Conservation (phyloP, 441 rosid species). For the Populus hybrid region DNA sequence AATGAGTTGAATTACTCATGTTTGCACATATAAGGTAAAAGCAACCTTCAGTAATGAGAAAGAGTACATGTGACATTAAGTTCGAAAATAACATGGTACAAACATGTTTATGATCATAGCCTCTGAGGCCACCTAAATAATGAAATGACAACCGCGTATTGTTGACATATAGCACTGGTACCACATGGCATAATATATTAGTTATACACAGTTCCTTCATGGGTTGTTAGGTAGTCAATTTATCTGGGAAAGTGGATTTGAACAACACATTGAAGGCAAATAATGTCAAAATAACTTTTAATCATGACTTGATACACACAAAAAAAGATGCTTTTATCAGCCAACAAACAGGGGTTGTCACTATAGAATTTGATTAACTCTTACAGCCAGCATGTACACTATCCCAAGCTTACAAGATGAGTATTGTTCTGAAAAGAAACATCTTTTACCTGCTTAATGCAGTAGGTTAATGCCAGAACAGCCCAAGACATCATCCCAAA, state of each 20-base stretch:
- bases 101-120: neutral
- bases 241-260: neutral
- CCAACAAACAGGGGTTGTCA: neutral
- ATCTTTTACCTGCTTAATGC: conserved; percentile 84
- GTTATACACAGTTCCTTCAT: neutral
- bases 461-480: conserved; percentile 93
- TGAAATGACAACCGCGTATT: neutral
- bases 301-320: neutral
- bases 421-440: neutral
- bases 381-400: neutral
- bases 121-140: neutral
- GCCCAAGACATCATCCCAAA: conserved; percentile 99
- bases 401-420: neutral
- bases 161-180: neutral
- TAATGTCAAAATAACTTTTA: neutral
- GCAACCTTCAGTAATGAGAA: neutral
- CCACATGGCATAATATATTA: neutral
- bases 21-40: neutral
- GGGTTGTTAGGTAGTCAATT: neutral
- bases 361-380: conserved; percentile 1
- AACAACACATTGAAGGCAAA: neutral
- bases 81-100: neutral
- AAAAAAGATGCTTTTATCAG: neutral
- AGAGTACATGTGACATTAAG: neutral
- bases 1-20: conserved; percentile 1